Evolutionary conservation across 78 protist species (phyloP).

Genomic region (Creolimax fragrantissima): DNA sequence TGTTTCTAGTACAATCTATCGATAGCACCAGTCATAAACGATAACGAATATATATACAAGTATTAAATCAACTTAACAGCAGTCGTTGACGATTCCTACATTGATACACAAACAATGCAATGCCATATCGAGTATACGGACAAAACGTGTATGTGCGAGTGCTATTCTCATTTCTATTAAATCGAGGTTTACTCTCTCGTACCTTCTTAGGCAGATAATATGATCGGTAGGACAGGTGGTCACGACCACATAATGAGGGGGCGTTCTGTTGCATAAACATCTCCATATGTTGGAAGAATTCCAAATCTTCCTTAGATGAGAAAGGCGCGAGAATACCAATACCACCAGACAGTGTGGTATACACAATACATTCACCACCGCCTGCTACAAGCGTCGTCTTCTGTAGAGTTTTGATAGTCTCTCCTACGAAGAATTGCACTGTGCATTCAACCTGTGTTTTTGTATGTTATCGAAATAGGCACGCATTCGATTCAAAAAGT

Average conservation of each 20-base stretch:
- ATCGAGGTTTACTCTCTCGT: too few relatives aligned
- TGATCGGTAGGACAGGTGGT: slow-evolving; percentile 81
- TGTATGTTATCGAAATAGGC: too few relatives aligned
- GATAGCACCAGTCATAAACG: too few relatives aligned
- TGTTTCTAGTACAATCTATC: too few relatives aligned
- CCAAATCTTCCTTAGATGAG: slow-evolving; percentile 64
- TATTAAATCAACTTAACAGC: too few relatives aligned
- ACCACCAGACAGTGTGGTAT: slow-evolving; percentile 38
- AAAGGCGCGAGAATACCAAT: slow-evolving; percentile 68
- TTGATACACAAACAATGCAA: too few relatives aligned
- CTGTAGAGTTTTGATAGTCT: slow-evolving; percentile 53
- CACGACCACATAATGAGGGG: slow-evolving; percentile 72
- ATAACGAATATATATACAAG: too few relatives aligned
- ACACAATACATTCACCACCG: slow-evolving; percentile 49
- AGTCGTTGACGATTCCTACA: too few relatives aligned
- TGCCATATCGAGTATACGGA: too few relatives aligned
- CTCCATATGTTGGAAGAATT: slow-evolving; percentile 73
- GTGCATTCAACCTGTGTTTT: background rate
- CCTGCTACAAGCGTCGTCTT: slow-evolving; percentile 50
- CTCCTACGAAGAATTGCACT: slow-evolving; percentile 76
- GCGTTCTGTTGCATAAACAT: slow-evolving; percentile 73
- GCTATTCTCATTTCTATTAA: too few relatives aligned
- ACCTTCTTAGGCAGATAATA: slow-evolving; percentile 80
- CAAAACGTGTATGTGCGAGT: too few relatives aligned
- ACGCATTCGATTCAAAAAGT: too few relatives aligned